Conservation (phyloP, 768 basidiomycete species). For the Amanita molliuscula region DNA sequence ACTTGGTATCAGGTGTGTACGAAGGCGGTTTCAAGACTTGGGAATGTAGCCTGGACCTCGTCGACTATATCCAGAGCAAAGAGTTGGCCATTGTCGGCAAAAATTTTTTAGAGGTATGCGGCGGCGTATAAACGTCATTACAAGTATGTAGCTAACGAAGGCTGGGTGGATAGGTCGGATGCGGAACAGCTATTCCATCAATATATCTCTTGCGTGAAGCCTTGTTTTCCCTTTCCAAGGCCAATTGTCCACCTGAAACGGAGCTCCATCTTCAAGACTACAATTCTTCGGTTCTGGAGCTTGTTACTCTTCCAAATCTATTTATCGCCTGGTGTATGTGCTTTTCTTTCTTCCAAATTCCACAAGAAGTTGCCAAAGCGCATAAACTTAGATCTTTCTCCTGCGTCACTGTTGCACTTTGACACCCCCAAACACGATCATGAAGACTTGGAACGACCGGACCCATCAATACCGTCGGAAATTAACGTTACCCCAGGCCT, state of each 20-base stretch:
- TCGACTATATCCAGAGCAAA: conserved; percentile 41
- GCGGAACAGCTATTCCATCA: conserved; percentile 85
- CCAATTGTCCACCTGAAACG: conserved; percentile 20
- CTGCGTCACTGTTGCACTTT: conserved; percentile 40
- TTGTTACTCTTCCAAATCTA: conserved; percentile 74
- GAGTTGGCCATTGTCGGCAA: conserved; percentile 25
- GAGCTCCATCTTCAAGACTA: conserved; percentile 85
- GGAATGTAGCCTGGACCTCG: conserved; percentile 91
- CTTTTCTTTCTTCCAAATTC: background rate
- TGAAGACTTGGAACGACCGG: conserved; percentile 13
- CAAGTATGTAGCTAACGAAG: background rate
- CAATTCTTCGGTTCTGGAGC: conserved; percentile 69
- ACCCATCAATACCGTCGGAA: conserved; percentile 36
- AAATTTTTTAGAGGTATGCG: conserved; percentile 63
- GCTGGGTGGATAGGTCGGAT: conserved; percentile 59
- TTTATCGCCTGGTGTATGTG: conserved; percentile 74
- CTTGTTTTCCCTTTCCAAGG: conserved; percentile 24
- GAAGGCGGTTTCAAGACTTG: conserved; percentile 97
- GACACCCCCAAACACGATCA: conserved; percentile 18
- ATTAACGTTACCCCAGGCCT: conserved; percentile 59
- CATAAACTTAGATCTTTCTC: conserved; percentile 43
- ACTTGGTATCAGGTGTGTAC: conserved; percentile 86
- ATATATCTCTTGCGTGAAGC: conserved; percentile 59
- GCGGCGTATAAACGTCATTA: background rate
- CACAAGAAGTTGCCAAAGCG: background rate